Conservation (phyloP, 495 filamentous ascomycete genomes). For the Durotheca rogersii region DNA sequence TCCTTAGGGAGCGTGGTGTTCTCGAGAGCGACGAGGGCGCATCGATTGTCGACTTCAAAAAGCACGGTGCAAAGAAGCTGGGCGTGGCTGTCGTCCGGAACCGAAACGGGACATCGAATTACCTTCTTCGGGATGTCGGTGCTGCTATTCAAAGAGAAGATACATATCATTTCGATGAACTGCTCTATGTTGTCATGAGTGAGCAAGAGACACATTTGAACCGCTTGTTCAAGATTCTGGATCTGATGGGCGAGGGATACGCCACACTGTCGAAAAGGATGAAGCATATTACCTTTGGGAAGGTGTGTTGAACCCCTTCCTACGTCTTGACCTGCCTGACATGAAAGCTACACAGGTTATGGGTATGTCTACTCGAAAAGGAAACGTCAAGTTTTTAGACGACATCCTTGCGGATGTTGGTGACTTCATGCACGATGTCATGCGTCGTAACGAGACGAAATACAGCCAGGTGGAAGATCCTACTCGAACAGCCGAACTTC, state of each 20-base stretch:
- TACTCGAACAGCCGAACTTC: conserved; percentile 38
- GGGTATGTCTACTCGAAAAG: no score
- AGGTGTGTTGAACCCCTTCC: conserved; percentile 70
- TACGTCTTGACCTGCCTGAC: conserved; percentile 66
- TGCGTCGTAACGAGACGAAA: conserved; percentile 65
- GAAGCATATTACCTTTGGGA: conserved; percentile 73
- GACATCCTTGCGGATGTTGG: no score
- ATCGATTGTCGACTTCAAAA: conserved; percentile 66
- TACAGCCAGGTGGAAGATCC: conserved; percentile 59
- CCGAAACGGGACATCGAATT: conserved; percentile 67
- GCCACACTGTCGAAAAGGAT: conserved; percentile 61
- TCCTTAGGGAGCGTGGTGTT: conserved; percentile 58
- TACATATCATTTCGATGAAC: conserved; percentile 68
- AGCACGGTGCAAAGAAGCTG: conserved; percentile 64
- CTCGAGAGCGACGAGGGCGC: conserved; percentile 66
- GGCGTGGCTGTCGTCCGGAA: conserved; percentile 68
- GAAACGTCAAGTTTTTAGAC: no score
- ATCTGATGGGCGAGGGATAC: conserved; percentile 65
- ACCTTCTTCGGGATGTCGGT: conserved; percentile 73
- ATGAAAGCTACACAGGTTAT: no score
- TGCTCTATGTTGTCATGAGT: conserved; percentile 72
- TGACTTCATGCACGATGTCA: no score
- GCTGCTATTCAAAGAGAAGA: conserved; percentile 63
- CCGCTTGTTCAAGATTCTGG: conserved; percentile 69
- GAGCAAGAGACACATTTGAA: conserved; percentile 73